Evolutionary conservation across 306 rosid genomes (phyloP).

Genomic region (Abrus pulchellus): DNA sequence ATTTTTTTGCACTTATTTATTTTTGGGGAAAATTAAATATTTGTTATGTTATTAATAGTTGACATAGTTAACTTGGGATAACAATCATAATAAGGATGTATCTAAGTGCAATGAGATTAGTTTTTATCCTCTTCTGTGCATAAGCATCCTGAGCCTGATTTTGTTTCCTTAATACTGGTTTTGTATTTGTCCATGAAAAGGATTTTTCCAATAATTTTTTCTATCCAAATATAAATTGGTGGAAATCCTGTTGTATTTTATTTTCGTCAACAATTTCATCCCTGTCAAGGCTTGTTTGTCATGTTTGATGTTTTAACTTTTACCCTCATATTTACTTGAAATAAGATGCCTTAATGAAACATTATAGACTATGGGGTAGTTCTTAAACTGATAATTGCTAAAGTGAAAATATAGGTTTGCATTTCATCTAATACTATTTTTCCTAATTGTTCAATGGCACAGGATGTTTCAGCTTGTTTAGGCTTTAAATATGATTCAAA

Average conservation of each 20-base stretch:
- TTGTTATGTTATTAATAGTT: neutral
- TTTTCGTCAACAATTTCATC: neutral
- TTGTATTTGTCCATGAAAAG: neutral
- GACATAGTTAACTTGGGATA: neutral
- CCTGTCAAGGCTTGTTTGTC: constrained; percentile 16
- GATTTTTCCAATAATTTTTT: neutral
- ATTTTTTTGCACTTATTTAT: neutral
- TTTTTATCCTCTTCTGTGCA: no score
- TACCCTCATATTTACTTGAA: neutral
- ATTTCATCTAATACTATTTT: constrained; percentile 25
- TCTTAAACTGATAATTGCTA: constrained; percentile 24
- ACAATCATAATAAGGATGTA: neutral
- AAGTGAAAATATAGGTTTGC: neutral
- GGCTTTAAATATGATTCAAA: constrained; percentile 63
- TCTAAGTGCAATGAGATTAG: no score
- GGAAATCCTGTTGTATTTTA: neutral
- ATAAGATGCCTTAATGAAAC: neutral
- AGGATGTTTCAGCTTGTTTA: constrained; percentile 76
- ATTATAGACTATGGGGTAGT: constrained; percentile 1
- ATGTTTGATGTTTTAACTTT: neutral
- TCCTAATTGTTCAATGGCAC: constrained; percentile 52
- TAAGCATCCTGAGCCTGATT: neutral
- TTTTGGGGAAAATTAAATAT: neutral
- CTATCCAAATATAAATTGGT: neutral
- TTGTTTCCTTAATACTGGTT: neutral